Percentiles rank a stretch among this genome's conserved stretches.
Evolutionary conservation across 768 basidiomycete genomes (phyloP).

Genomic region (Ephemerocybe angulata): DNA sequence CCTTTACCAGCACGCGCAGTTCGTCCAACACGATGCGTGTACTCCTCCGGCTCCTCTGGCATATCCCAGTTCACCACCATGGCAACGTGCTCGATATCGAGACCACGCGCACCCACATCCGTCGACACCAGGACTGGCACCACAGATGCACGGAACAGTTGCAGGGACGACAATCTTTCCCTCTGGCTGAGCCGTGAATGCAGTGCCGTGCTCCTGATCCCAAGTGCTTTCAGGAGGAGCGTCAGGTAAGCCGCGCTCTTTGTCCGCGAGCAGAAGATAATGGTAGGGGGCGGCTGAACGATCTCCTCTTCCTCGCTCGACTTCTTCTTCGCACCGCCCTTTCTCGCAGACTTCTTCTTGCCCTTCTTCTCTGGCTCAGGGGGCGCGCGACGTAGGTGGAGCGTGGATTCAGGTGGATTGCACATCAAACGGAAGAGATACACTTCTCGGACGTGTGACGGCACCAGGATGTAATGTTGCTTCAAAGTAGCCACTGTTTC

Average conservation of each 20-base stretch:
- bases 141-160: constrained; percentile 78
- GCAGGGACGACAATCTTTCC: constrained; percentile 80
- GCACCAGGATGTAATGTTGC: constrained; percentile 88
- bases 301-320: constrained; percentile 50
- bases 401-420: constrained; percentile 79
- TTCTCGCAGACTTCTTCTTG: constrained; percentile 8
- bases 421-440: constrained; percentile 89
- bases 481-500: constrained; percentile 87
- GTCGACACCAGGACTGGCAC: constrained; percentile 92
- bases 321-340: constrained; percentile 32
- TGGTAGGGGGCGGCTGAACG: constrained; percentile 87
- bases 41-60: constrained; percentile 86
- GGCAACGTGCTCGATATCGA: constrained; percentile 95
- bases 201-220: constrained; percentile 81
- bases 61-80: constrained; percentile 98
- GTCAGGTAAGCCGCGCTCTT: constrained; percentile 90
- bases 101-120: constrained; percentile 90
- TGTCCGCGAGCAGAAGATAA: constrained; percentile 87
- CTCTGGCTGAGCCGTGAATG: constrained; percentile 94
- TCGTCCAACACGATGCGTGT: constrained; percentile 92
- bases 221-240: constrained; percentile 67
- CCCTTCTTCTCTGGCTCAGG: constrained; percentile 44
- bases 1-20: constrained; percentile 89
- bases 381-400: constrained; percentile 60
- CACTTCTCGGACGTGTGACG: constrained; percentile 89